Base-by-base conservation (phyloP, 208 protist species). In the Porcisia hertigi region DNA sequence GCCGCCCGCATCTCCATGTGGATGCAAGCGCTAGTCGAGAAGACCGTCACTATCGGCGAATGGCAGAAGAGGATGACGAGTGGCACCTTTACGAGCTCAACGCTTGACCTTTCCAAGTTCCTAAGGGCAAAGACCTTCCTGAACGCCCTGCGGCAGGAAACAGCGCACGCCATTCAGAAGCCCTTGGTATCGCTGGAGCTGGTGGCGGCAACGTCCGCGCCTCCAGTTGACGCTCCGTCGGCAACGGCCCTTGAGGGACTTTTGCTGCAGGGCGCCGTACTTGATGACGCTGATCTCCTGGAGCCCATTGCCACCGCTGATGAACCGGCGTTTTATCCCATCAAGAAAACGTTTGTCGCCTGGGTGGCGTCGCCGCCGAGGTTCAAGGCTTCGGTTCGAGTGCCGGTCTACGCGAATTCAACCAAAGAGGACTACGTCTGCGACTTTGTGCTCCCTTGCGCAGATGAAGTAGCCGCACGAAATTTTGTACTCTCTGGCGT, bases 121-220 rank as follows among this genome's bases (percentile, higher is more conserved):
- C 94, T 99, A 76, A 88, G 95, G 11, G 96, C 98, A 3, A 80
- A 93, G 70, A 98, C 97, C 49, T 99, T 99, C 75, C 77, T 99
- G 36, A 99, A 99, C 70, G 98, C 98, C 43, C 80, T 99, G 60
- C 91, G 97, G 3, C 98, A 99, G 86, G 90, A 99, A 79, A 98
- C 96, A 16, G 96, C 97, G 2, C 91, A 98, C 67, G 69, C 76
- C 6, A 82, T 85, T 23, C 71, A 82, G 58, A 80, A 89, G 75
- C 87, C 96, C 5, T 89, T 99, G 39, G 97, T 97, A 47, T 85
- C 88, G 12, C 82, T 98, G 47, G 49, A 71, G 53, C 87, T 97
- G 45, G 88, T 95, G 14, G 81, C 86, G 9, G 88, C 81, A 5
- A 75, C 85, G 18, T 89, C 84, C 16, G 73, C 83, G 14, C 82